These are phyloP conservation scores for Rubia yunnanensis DNA, from an alignment of 257 asterid species.

Conservation along the genomic window DNA sequence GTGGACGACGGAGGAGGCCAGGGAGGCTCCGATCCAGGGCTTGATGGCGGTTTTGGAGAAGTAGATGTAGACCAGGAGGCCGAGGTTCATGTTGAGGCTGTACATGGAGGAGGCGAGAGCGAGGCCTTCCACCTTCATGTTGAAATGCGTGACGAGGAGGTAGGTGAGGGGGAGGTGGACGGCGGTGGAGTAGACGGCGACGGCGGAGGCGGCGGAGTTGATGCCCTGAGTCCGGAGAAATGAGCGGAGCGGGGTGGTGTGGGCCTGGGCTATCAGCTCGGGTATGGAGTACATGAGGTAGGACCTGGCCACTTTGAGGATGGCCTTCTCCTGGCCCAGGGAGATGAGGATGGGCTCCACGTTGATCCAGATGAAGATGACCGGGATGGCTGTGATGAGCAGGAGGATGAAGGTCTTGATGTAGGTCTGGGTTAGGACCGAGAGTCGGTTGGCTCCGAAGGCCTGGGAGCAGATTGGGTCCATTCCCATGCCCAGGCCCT, in stretches of 20 bases:
- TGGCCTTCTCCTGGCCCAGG: constrained; percentile 55
- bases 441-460: constrained; percentile 58
- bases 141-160: constrained; percentile 41
- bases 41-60: constrained; percentile 50
- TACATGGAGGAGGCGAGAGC: constrained; percentile 59
- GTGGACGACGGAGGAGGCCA: constrained; percentile 33
- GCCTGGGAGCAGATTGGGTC: constrained; percentile 89
- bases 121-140: constrained; percentile 47
- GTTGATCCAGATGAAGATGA: constrained; percentile 54
- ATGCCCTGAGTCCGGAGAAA: constrained; percentile 60
- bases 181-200: constrained; percentile 46
- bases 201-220: constrained; percentile 46
- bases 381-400: constrained; percentile 47
- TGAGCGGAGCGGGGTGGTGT: constrained; percentile 48
- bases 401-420: constrained; percentile 57
- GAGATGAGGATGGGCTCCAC: constrained; percentile 40
- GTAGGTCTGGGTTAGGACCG: constrained; percentile 52
- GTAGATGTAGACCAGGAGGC: constrained; percentile 37
- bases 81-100: constrained; percentile 51
- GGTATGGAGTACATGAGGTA: constrained; percentile 57
- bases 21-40: constrained; percentile 51
- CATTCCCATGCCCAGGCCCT: constrained; percentile 75
- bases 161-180: constrained; percentile 60
- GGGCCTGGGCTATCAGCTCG: constrained; percentile 50
- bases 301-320: constrained; percentile 40